Percentiles rank a stretch among this genome's conserved stretches.
phyloP scores from a whole-genome alignment of 2,329 filamentous ascomycete species.

The Alternaria angustiovoidea region DNA sequence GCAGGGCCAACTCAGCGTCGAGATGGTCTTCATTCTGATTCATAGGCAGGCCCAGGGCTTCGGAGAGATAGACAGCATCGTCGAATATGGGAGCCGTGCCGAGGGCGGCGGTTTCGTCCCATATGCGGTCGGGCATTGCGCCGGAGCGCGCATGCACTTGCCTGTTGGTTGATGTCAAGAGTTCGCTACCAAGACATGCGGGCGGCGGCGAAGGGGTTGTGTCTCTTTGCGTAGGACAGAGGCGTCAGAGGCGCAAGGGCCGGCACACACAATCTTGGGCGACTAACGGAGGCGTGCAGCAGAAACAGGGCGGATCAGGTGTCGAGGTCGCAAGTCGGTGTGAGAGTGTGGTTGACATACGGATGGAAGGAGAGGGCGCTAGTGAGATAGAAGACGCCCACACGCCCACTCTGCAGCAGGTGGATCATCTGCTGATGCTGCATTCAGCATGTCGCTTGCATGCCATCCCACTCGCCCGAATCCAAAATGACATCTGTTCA shows the following conservation, averaged over 20 bases:
- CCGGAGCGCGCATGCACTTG: constrained; percentile 43
- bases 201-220: constrained; percentile 23
- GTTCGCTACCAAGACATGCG: constrained; percentile 26
- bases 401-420: constrained; percentile 2
- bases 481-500: constrained; percentile 3
- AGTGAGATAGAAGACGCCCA: constrained; percentile 4
- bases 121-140: constrained; percentile 41
- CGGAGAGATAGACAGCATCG: constrained; percentile 41
- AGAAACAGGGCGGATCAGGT: constrained; percentile 14
- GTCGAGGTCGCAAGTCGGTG: constrained; percentile 15
- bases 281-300: constrained; percentile 11
- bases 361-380: constrained; percentile 10
- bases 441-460: not conserved
- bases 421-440: constrained; percentile 13
- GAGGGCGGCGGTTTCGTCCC: constrained; percentile 34
- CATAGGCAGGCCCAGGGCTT: constrained; percentile 39
- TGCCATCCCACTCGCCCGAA: constrained; percentile 5
- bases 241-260: constrained; percentile 6
- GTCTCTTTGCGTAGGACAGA: not conserved
- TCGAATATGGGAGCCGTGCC: constrained; percentile 46
- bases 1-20: constrained; percentile 38
- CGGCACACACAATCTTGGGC: constrained; percentile 14
- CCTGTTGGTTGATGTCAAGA: constrained; percentile 34
- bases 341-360: constrained; percentile 11
- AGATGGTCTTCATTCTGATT: constrained; percentile 43